These are phyloP conservation scores for Beauveria varroae DNA, from an alignment of 2,329 filamentous ascomycete genomes.

Conservation along the genomic window DNA sequence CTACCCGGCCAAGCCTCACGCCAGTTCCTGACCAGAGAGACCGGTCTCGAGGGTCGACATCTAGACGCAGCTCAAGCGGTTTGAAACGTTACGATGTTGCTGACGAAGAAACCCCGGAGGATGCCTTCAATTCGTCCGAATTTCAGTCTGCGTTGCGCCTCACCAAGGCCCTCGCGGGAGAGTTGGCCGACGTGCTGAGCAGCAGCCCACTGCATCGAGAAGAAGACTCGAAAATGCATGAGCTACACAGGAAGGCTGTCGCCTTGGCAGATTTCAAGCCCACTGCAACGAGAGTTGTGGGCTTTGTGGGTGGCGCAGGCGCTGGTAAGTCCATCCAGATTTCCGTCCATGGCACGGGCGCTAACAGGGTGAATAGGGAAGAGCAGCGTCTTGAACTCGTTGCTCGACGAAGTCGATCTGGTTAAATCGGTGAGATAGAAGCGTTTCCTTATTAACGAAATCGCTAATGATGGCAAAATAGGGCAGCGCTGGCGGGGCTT, in stretches of 20 bases:
- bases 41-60: neutral
- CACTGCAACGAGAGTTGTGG: conserved; percentile 33
- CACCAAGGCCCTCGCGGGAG: conserved; percentile 25
- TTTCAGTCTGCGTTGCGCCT: conserved; percentile 28
- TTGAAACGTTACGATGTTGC: conserved; percentile 14
- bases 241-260: conserved; percentile 25
- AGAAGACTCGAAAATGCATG: conserved; percentile 30
- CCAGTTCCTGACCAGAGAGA: neutral
- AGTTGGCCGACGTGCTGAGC: conserved; percentile 25
- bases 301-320: conserved; percentile 41
- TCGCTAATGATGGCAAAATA: conserved; percentile 16
- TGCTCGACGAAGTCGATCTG: conserved; percentile 33
- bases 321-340: conserved; percentile 25
- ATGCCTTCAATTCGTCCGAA: conserved; percentile 27
- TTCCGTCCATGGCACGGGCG: neutral
- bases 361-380: conserved; percentile 27
- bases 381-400: conserved; percentile 41
- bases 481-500: conserved; percentile 37
- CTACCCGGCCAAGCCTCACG: neutral
- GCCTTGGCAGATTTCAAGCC: conserved; percentile 29
- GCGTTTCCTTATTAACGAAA: neutral
- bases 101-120: conserved; percentile 26
- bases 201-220: conserved; percentile 28
- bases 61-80: neutral
- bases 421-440: conserved; percentile 32